Evolutionary conservation across 306 rosid species (phyloP), one percentile per base, ranked within the genome.

Genomic region (Prosopis cineraria): DNA sequence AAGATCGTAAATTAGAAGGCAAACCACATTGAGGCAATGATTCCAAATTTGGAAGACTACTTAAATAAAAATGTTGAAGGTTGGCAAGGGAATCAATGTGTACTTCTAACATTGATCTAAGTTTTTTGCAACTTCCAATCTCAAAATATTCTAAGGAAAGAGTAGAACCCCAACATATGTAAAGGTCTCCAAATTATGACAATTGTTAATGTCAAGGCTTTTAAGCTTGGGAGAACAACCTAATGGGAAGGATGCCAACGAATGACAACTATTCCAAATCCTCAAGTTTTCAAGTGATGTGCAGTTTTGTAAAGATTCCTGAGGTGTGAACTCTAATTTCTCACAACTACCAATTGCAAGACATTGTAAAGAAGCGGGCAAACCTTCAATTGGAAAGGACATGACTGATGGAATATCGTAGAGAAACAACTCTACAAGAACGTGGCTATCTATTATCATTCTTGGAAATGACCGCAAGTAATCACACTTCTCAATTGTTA

Each of bases 141-240:
- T 0, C 0, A 39, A 67, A 13, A 0, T 0, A 4, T 9, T 16
- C 33, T 5, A 67, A 37, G n/a, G 17, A 3, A 4, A 16, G 33
- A 39, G 50, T 5, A 40, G 72, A 67, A 0, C 20, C 34, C 33
- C 72, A 10, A 11, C 34, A 39, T 39, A 11, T 37, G 72, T 12
- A 11, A 67, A 37, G 34, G n/a, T 10, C 31, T 67, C 52, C n/a
- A 67, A 20, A n/a, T 22, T 20, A 5, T 27, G 11, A 22, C 72
- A 67, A 10, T 5, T 0, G 0, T 0, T 0, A 5, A 67, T 2
- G 1, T 1, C 0, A 39, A 67, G 72, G 0, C 0, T 0, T 24
- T 39, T 12, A n/a, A 67, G 72, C n/a, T 16, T 2, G 14, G 72
- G 72, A 29, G 39, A 67, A 39, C 33, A 20, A 20, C 34, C 52